Conservation (phyloP, 768 basidiomycete species). For the Tephrocybe sp. region DNA sequence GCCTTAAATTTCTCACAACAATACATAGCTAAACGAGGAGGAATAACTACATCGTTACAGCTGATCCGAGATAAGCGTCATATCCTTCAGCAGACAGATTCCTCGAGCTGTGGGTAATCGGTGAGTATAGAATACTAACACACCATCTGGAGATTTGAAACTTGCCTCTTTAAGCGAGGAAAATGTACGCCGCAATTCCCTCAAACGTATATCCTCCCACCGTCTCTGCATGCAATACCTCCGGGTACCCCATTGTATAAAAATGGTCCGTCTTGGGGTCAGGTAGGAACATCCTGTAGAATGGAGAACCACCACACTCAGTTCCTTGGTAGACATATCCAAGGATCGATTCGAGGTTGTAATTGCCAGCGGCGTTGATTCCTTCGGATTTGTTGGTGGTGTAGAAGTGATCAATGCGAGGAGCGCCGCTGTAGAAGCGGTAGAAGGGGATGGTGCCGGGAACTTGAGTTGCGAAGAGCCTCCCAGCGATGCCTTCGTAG, state of each 20-base stretch:
- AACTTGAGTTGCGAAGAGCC: conserved; percentile 7
- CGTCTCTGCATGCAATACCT: neutral
- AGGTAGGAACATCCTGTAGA: conserved; percentile 18
- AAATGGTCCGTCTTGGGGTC: conserved; percentile 17
- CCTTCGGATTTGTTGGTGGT: conserved; percentile 13
- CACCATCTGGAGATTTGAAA: too few relatives aligned
- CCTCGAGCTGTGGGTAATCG: too few relatives aligned
- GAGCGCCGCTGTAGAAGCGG: conserved; percentile 15
- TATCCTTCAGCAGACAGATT: too few relatives aligned
- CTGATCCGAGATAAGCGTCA: too few relatives aligned
- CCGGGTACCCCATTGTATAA: conserved; percentile 16
- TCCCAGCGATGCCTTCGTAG: conserved; percentile 7
- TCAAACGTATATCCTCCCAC: conserved; percentile 3
- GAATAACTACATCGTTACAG: too few relatives aligned
- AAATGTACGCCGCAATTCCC: conserved; percentile 3
- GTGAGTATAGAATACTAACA: too few relatives aligned
- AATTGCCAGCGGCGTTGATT: conserved; percentile 16
- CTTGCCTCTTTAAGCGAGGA: neutral
- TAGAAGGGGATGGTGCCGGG: conserved; percentile 16
- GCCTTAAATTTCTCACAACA: too few relatives aligned
- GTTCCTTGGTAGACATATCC: conserved; percentile 17
- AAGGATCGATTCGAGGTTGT: conserved; percentile 15
- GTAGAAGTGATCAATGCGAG: conserved; percentile 20
- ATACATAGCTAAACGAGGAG: too few relatives aligned
- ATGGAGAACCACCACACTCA: conserved; percentile 12